phyloP scores from a whole-genome alignment of 495 filamentous ascomycete genomes.

The Hyphodiscus hymeniophilus region DNA sequence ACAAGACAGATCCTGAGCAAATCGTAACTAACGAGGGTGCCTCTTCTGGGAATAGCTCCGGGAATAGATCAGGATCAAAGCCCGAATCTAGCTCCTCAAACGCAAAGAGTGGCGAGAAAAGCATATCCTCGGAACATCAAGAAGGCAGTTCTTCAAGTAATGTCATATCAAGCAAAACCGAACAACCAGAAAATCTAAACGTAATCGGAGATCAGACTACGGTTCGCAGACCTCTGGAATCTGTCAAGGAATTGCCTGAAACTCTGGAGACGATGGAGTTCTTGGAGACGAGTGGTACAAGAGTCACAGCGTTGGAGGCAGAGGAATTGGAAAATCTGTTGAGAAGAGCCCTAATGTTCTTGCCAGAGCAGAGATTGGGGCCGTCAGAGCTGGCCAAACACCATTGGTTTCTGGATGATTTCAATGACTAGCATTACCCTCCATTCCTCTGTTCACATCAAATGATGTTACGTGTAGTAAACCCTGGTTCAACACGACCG shows the following conservation, averaged over 20 bases:
- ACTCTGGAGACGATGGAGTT: background rate
- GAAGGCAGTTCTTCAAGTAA: background rate
- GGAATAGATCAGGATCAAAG: background rate
- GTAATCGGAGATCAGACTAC: background rate
- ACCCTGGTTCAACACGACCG: too few relatives aligned
- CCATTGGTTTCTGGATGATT: background rate
- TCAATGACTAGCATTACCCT: too few relatives aligned
- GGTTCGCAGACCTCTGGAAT: background rate
- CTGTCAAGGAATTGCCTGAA: background rate
- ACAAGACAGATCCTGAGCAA: too few relatives aligned
- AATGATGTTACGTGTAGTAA: too few relatives aligned
- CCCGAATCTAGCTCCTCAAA: background rate
- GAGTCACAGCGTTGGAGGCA: background rate
- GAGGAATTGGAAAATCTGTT: background rate
- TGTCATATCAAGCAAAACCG: background rate
- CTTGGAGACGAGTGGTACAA: background rate
- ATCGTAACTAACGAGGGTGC: background rate
- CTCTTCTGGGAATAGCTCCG: background rate
- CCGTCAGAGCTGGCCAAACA: background rate
- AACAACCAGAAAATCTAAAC: background rate
- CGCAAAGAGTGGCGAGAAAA: background rate
- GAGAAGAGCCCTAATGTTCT: background rate
- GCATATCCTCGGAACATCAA: background rate
- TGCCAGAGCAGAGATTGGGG: background rate
- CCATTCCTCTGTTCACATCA: too few relatives aligned